Percentiles rank a stretch among this genome's conserved stretches.
phyloP scores from a whole-genome alignment of 441 rosid species.

The Populus tomentosa region DNA sequence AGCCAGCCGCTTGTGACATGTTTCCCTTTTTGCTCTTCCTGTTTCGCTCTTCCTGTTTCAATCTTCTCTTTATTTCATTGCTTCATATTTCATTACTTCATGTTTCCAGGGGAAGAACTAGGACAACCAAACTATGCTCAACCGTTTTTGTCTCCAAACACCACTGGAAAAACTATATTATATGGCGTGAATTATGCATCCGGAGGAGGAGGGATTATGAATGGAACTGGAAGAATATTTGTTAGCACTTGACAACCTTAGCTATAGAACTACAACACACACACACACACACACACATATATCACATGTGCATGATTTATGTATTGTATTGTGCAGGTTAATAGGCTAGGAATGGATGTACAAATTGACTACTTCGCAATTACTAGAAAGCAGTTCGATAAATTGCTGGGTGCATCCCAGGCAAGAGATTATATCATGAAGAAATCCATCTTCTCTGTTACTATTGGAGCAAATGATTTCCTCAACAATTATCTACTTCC shows the following conservation, averaged over 20 bases:
- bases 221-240: slow-evolving; percentile 90
- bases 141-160: slow-evolving; percentile 67
- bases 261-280: no score
- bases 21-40: neutral
- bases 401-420: slow-evolving; percentile 55
- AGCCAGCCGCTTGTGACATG: neutral
- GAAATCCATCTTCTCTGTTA: slow-evolving; percentile 71
- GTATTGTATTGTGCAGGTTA: slow-evolving; percentile 36
- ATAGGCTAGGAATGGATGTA: slow-evolving; percentile 77
- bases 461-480: slow-evolving; percentile 88
- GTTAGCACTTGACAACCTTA: slow-evolving; percentile 26
- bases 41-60: neutral
- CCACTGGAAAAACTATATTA: slow-evolving; percentile 57
- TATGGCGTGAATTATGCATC: slow-evolving; percentile 89
- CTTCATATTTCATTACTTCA: neutral
- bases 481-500: slow-evolving; percentile 89
- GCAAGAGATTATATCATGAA: slow-evolving; percentile 57
- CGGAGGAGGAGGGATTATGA: slow-evolving; percentile 92
- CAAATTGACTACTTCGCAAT: slow-evolving; percentile 77
- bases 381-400: slow-evolving; percentile 64
- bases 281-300: no score
- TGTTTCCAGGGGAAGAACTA: slow-evolving; percentile 64
- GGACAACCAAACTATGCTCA: slow-evolving; percentile 65
- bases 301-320: no score
- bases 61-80: neutral